These are phyloP conservation scores for Chloranthus sessilifolius DNA, from an alignment of 164 flowering plant genomes.

Conservation along the genomic window DNA sequence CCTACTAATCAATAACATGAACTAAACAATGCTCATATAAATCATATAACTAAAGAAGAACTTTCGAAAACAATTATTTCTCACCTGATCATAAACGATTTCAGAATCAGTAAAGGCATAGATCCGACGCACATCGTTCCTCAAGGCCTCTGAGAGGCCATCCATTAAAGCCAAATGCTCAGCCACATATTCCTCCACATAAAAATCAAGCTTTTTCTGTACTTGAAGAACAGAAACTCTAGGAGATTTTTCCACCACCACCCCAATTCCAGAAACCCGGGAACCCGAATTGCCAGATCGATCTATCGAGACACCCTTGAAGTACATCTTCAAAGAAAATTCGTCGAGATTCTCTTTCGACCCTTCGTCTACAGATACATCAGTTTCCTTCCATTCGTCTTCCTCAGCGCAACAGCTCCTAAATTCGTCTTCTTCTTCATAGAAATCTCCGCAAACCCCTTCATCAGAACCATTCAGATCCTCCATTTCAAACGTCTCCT, in stretches of 20 bases:
- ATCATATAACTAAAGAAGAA: no score
- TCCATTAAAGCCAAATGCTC: conserved; percentile 84
- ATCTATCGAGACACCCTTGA: conserved; percentile 68
- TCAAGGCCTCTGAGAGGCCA: conserved; percentile 56
- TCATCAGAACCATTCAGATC: conserved; percentile 9
- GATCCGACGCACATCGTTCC: conserved; percentile 36
- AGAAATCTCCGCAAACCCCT: conserved; percentile 7
- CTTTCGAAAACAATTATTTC: no score
- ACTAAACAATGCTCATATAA: no score
- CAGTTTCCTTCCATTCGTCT: conserved; percentile 46
- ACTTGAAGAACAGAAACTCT: conserved; percentile 38
- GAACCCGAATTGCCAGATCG: conserved; percentile 37
- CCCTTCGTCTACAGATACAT: conserved; percentile 32
- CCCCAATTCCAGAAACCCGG: conserved; percentile 79
- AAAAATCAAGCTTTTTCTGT: conserved; percentile 82
- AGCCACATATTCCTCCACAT: conserved; percentile 69
- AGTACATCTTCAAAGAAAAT: conserved; percentile 52
- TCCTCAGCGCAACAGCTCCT: conserved; percentile 63
- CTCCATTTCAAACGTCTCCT: conserved; percentile 26
- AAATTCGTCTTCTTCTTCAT: conserved; percentile 79
- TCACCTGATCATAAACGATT: conserved; percentile 59
- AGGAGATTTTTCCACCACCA: conserved; percentile 50
- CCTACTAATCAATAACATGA: no score
- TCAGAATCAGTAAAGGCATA: conserved; percentile 71
- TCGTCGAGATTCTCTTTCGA: conserved; percentile 36